phyloP scores from a whole-genome alignment of 164 flowering plant species.

The Aristolochia californica region DNA sequence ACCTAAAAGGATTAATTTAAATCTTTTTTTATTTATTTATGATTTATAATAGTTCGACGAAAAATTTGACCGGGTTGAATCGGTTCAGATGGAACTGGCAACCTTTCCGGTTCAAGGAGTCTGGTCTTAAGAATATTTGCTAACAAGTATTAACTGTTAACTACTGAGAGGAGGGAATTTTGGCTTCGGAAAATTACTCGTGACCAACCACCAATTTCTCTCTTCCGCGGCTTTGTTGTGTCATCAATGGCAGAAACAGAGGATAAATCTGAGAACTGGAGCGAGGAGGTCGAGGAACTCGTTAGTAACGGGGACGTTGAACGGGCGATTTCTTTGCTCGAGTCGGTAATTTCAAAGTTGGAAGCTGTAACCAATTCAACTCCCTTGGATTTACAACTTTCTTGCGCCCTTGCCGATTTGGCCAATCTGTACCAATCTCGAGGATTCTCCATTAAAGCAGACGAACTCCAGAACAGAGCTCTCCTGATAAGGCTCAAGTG shows the following conservation, averaged over 20 bases:
- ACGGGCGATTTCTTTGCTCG: conserved; percentile 9
- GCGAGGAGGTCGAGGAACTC: conserved; percentile 6
- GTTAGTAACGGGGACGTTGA: conserved; percentile 7
- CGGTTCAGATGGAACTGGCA: too few species aligned
- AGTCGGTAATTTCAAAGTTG: conserved; percentile 4
- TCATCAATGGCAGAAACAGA: neutral
- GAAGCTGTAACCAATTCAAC: neutral
- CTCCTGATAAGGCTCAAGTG: conserved; percentile 3
- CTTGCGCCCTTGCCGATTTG: conserved; percentile 10
- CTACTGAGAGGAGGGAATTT: too few species aligned
- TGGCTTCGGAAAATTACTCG: too few species aligned
- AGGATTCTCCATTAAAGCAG: conserved; percentile 9
- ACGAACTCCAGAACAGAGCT: conserved; percentile 6
- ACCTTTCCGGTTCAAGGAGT: too few species aligned
- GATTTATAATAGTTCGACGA: too few species aligned
- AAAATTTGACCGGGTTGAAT: too few species aligned
- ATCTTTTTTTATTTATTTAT: too few species aligned
- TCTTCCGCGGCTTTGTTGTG: too few species aligned
- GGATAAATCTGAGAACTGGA: conserved; percentile 3
- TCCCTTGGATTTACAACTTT: conserved; percentile 1
- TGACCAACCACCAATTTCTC: too few species aligned
- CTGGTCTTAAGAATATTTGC: too few species aligned
- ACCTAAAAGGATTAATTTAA: too few species aligned
- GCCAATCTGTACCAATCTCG: conserved; percentile 8
- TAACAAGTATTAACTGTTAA: too few species aligned